Evolutionary conservation across 345 rosid species (phyloP), one percentile per base, ranked within the genome.

Genomic region (Eucalyptus marginata): DNA sequence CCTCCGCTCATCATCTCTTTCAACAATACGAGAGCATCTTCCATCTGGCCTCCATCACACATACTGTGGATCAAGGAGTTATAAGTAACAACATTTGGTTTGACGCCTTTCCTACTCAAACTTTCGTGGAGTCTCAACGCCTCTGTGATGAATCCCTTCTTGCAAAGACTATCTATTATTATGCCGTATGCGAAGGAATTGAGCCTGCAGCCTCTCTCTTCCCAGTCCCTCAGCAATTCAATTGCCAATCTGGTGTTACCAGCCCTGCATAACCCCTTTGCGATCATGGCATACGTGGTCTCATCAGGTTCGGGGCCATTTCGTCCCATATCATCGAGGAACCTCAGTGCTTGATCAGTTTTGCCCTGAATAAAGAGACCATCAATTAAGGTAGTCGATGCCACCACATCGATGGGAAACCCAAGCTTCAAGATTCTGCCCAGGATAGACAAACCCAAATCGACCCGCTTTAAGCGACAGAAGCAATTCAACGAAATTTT

Each of bases 371-470:
- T 18, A 14, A 86, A 36, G n/a, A 56, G 47, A 33, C 88, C 88
- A 36, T 36, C 47, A 24, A 86, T 43, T 27, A 86, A 47, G 68
- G 88, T 24, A 12, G 1, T 87, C 68, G n/a, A 56, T 0, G 62
- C 7, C 31, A 68, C 49, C 58, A 68, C 54, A 68, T 20, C 4
- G n/a, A 83, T 24, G 47, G 14, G 83, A 88, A 88, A 71, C 16
- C 89, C 89, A 43, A 88, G 80, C 79, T 88, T 83, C 79, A 59
- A 16, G 29, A 89, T 89, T 18, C 56, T 68, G 14, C 36, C 66
- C 40, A 89, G 25, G 13, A 89, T 85, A 62, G 59, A 59, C 43
- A 89, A 89, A 18, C 88, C 90, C 20, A 49, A 49, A 20, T 64
- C 64, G 14, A 66, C 1, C 27, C 90, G 76, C 40, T 86, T 29